These are phyloP conservation scores for Pseudogymnoascus sp. DNA, from an alignment of 2,329 filamentous ascomycete species.

Conservation along the genomic window DNA sequence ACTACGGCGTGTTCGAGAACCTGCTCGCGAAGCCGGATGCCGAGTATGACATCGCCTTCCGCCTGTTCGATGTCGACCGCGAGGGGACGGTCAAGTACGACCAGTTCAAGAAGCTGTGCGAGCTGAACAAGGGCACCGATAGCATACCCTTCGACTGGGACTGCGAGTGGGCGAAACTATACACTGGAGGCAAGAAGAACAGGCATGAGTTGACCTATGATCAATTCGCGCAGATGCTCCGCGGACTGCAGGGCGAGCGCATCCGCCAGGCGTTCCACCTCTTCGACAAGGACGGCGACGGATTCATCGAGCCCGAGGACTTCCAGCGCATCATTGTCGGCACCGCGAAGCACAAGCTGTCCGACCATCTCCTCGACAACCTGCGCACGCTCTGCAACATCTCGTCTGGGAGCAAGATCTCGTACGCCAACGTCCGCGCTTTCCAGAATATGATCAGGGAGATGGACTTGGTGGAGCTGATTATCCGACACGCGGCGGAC, in stretches of 20 bases:
- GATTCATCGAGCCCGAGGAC: conserved; percentile 90
- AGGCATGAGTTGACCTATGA: conserved; percentile 89
- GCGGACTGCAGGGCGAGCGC: conserved; percentile 89
- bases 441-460: conserved; percentile 98
- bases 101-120: conserved; percentile 76
- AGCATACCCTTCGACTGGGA: conserved; percentile 95
- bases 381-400: conserved; percentile 93
- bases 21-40: conserved; percentile 89
- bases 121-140: conserved; percentile 76
- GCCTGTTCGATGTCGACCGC: conserved; percentile 82
- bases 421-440: conserved; percentile 92
- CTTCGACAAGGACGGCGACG: conserved; percentile 85
- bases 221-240: conserved; percentile 96
- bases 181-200: conserved; percentile 81
- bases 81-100: conserved; percentile 84
- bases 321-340: conserved; percentile 95
- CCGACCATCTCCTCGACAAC: conserved; percentile 87
- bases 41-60: conserved; percentile 98
- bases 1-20: conserved; percentile 93
- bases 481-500: conserved; percentile 76
- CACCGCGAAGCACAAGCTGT: conserved; percentile 91
- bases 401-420: conserved; percentile 83
- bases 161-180: conserved; percentile 91
- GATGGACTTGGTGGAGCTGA: conserved; percentile 94
- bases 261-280: conserved; percentile 90